These are phyloP conservation scores for Bryoglossum gracile DNA, from an alignment of 495 filamentous ascomycete genomes.

Conservation along the genomic window DNA sequence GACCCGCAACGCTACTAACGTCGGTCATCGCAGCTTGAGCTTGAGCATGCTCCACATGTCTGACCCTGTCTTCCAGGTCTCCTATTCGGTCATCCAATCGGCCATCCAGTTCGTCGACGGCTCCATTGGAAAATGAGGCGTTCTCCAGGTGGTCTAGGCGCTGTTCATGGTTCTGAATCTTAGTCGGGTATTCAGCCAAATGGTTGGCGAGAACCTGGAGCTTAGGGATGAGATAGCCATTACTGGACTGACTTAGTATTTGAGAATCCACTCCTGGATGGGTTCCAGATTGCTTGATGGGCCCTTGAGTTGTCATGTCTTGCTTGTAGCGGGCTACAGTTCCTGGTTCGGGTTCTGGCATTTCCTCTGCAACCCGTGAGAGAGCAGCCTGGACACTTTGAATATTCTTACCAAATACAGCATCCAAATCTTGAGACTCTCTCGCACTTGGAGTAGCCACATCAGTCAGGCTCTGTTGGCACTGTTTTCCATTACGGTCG, in stretches of 20 bases:
- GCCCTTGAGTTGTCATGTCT: neutral
- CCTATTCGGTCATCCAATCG: constrained; percentile 48
- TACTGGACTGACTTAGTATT: neutral
- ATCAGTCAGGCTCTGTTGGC: constrained; percentile 23
- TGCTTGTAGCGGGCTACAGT: neutral
- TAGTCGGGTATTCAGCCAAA: constrained; percentile 14
- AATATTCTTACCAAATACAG: constrained; percentile 16
- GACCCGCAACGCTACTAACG: constrained; percentile 32
- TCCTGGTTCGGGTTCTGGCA: neutral
- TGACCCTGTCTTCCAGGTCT: constrained; percentile 54
- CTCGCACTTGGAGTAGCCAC: constrained; percentile 18
- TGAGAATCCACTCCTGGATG: constrained; percentile 1
- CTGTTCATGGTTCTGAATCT: constrained; percentile 34
- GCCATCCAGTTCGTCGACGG: constrained; percentile 54
- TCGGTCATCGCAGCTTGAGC: constrained; percentile 36
- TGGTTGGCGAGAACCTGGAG: constrained; percentile 10
- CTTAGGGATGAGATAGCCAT: constrained; percentile 11
- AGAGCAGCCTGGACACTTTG: constrained; percentile 14
- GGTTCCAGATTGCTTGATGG: constrained; percentile 16
- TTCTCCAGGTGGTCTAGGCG: constrained; percentile 55
- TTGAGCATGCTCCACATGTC: constrained; percentile 51
- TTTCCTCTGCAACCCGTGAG: constrained; percentile 10
- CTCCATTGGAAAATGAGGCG: constrained; percentile 47
- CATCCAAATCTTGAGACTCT: constrained; percentile 13
- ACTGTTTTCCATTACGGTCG: constrained; percentile 16